A percentile compares a stretch with the other conserved stretches of the same genome.
Evolutionary conservation across 192 early-diverging fungal genomes (phyloP).

Genomic region (Coemansia sp.): DNA sequence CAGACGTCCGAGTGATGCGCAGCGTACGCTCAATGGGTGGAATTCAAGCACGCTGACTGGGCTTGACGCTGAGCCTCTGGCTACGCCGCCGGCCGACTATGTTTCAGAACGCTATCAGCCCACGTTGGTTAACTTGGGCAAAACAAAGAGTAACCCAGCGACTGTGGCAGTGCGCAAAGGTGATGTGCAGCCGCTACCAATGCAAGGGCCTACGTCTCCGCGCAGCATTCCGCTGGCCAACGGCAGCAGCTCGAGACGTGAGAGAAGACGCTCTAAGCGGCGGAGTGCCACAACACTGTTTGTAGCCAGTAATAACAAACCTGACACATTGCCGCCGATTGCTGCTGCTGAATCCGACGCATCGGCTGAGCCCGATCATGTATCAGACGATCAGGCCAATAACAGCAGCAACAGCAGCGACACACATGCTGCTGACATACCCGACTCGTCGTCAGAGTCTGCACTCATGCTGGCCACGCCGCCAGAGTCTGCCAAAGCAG

Average conservation of each 20-base stretch:
- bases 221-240: neutral
- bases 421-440: neutral
- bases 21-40: conserved; percentile 41
- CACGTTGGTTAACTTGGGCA: conserved; percentile 25
- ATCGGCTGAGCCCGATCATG: neutral
- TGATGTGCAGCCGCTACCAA: neutral
- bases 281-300: conserved; percentile 49
- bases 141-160: neutral
- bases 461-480: neutral
- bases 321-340: neutral
- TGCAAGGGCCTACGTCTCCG: conserved; percentile 2
- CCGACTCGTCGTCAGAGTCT: neutral
- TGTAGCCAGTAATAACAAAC: conserved; percentile 16
- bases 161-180: neutral
- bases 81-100: conserved; percentile 15
- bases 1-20: conserved; percentile 30
- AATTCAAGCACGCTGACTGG: conserved; percentile 43
- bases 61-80: conserved; percentile 10
- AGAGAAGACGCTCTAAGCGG: conserved; percentile 45
- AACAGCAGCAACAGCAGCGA: neutral
- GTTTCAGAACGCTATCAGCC: conserved; percentile 34
- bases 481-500: conserved; percentile 6
- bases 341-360: conserved; percentile 4
- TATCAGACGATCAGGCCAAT: neutral
- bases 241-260: conserved; percentile 23